A percentile compares a stretch with the other conserved stretches of the same genome.
Evolutionary conservation across 805 yeast species (phyloP).

Genomic region (Suhomyces sp.): DNA sequence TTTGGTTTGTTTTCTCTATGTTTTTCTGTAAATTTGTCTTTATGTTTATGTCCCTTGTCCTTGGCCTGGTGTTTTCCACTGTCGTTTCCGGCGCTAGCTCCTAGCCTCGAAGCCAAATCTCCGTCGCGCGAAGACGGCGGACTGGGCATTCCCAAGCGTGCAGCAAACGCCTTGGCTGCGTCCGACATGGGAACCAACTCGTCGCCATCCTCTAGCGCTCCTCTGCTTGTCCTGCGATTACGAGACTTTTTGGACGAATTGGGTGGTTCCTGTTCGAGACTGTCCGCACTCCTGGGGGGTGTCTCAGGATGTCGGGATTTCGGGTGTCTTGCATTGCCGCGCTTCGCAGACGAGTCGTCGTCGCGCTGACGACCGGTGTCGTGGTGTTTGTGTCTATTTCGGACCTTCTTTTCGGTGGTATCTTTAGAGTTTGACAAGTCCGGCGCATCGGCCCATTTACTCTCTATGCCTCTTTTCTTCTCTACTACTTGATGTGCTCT

Average conservation of each 20-base stretch:
- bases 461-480: conserved; percentile 6
- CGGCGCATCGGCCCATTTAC: conserved; percentile 34
- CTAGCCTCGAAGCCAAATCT: neutral
- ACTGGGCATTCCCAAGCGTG: conserved; percentile 20
- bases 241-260: neutral
- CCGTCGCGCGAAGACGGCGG: neutral
- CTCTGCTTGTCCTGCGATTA: neutral
- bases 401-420: neutral
- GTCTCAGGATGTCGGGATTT: neutral
- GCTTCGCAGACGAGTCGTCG: neutral
- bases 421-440: neutral
- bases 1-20: neutral
- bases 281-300: neutral
- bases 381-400: neutral
- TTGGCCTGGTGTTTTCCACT: neutral
- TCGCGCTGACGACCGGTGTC: neutral
- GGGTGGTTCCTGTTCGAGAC: neutral
- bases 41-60: neutral
- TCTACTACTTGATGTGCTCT: neutral
- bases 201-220: neutral
- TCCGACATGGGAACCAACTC: conserved; percentile 21
- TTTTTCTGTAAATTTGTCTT: neutral
- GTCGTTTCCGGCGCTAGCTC: neutral
- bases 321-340: neutral
- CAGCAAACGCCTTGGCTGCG: conserved; percentile 33